Conservation (phyloP, 2,329 filamentous ascomycete species). For the Didymella arachidicola region DNA sequence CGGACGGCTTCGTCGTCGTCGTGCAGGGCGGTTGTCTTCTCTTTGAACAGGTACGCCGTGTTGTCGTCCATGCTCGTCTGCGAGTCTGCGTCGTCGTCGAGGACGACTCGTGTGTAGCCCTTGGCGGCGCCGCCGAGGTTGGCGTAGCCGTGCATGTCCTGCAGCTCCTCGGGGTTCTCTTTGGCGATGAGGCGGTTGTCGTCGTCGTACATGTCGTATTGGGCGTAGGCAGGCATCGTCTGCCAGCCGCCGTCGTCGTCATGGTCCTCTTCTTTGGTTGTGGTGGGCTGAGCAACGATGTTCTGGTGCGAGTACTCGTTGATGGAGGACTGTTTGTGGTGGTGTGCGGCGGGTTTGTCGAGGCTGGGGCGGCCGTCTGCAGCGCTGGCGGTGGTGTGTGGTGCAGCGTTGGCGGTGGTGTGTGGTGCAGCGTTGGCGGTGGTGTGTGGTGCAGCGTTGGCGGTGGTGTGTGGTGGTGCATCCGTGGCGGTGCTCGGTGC, state of each 20-base stretch:
- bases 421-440: no score
- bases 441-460: no score
- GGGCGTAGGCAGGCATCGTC: constrained; percentile 90
- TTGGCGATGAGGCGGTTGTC: constrained; percentile 85
- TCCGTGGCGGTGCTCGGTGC: constrained; percentile 6
- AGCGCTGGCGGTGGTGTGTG: neutral
- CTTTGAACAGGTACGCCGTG: constrained; percentile 93
- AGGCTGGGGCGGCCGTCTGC: constrained; percentile 20
- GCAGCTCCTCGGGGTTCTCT: constrained; percentile 74
- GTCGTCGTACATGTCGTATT: constrained; percentile 95
- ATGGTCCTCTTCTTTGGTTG: constrained; percentile 59
- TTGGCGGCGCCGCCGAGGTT: constrained; percentile 88
- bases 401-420: neutral
- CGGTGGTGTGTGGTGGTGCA: neutral
- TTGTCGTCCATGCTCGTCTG: constrained; percentile 97
- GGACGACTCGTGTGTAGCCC: constrained; percentile 92
- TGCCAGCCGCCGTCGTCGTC: constrained; percentile 84
- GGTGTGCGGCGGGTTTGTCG: constrained; percentile 14
- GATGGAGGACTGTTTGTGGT: constrained; percentile 39
- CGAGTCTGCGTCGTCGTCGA: constrained; percentile 93
- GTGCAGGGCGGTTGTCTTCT: constrained; percentile 66
- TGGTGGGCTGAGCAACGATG: constrained; percentile 62
- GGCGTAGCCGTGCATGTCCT: constrained; percentile 74
- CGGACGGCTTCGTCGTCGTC: constrained; percentile 77
- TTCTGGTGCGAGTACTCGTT: constrained; percentile 95